Base-by-base conservation (phyloP, 306 rosid genomes). In the Cajanus cajan region DNA sequence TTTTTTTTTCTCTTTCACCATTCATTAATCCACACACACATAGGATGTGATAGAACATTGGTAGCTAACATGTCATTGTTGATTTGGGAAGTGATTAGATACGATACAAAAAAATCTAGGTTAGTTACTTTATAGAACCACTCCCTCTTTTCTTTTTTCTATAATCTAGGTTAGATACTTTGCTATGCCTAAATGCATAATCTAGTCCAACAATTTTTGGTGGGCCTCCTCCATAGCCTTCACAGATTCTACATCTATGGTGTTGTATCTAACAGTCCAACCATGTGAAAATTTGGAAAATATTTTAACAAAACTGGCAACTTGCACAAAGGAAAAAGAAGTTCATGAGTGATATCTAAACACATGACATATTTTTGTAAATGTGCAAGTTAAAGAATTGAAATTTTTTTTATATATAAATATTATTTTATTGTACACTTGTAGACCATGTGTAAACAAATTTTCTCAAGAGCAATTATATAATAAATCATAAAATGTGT, bases 161-260 rank as follows among this genome's bases (percentile, higher is more conserved):
- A n/a, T n/a, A n/a, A n/a, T n/a, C n/a, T n/a, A n/a, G n/a, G n/a
- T n/a, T n/a, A n/a, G n/a, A n/a, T n/a, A n/a, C n/a, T n/a, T n/a
- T n/a, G n/a, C n/a, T n/a, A n/a, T n/a, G n/a, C n/a, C n/a, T n/a
- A n/a, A n/a, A n/a, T n/a, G n/a, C n/a, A n/a, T n/a, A n/a, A n/a
- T n/a, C n/a, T n/a, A 89, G 24, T 80, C 82, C 73, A 89, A 14
- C 48, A 84, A 33, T 82, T 84, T 74, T 74, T 80, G 81, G 76
- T 87, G 87, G 34, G 93, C 83, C 84, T 90, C 93, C n/a, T 87
- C 87, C 8, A 93, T 93, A 7, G 13, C 78, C 80, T 90, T 84
- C 71, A 85, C 84, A 11, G 87, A 85, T 9, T 80, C 83, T 74
- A 85, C 84, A 70, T 84, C 88, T 64, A 80, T 85, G 10, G 15